Evolutionary conservation across 257 asterid species (phyloP), one percentile per base, ranked within the genome.

Genomic region (Galeopsis tetrahit): DNA sequence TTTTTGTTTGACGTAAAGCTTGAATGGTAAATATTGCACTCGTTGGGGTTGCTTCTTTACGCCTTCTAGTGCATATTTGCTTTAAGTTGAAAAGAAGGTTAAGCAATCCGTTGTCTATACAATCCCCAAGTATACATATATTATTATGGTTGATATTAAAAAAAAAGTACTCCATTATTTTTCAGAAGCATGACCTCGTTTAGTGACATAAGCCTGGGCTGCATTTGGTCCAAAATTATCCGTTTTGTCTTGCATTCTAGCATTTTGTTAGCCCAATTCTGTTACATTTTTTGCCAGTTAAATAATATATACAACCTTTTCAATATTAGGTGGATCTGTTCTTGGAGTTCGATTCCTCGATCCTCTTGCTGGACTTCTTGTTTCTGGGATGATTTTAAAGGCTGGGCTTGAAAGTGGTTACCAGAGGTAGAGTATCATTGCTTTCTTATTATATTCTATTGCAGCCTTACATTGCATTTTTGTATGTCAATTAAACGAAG

Each of bases 311-410:
- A 52, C 3, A 35, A 40, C 71, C 43, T 35, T 38, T 74, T 11
- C 44, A 70, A 68, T 42, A 68, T 66, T 76, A 95, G 99, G 99
- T 75, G 98, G 99, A 71, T 83, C 98, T 62, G 78, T 92, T 75
- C 93, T 95, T 70, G 99, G 99, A 73, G 88, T 88, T 78, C 84
- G 86, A 79, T 77, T 92, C 81, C 85, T 95, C 39, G 99, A 95
- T 85, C 98, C 99, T 76, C 90, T 92, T 72, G 99, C 99, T 71
- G 99, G 98, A 74, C 85, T 95, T 46, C 71, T 92, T 58, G 99
- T 95, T 71, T 90, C 99, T 21, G 97, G 88, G 64, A 89, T 95
- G 99, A 95, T 95, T 63, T 84, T 92, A 28, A 95, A 87, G 83
- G 98, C 96, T 46, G 99, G 99, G 66, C 81, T 95, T 79, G 88